Conservation (phyloP, 129 eudicot species). For the Lonicera japonica region DNA sequence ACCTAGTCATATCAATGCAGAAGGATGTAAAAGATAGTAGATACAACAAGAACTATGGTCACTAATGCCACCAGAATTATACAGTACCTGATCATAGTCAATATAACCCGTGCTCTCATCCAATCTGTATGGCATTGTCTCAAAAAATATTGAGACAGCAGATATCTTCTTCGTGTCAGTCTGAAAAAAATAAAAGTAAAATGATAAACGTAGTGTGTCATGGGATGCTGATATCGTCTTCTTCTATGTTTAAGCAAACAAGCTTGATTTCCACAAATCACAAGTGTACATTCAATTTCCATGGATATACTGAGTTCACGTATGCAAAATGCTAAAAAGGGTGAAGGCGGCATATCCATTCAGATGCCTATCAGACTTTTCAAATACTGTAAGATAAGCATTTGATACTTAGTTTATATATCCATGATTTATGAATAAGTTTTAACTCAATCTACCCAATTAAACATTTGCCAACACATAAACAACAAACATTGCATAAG, state of each 20-base stretch:
- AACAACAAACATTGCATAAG: no score
- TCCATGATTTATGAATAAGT: no score
- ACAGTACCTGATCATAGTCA: conserved; percentile 81
- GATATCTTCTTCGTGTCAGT: conserved; percentile 93
- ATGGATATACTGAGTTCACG: no score
- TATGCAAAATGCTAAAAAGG: no score
- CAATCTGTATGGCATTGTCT: conserved; percentile 95
- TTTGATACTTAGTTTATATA: no score
- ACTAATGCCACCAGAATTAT: background rate
- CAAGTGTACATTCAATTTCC: background rate
- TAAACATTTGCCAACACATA: no score
- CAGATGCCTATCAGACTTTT: no score
- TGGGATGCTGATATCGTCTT: conserved; percentile 1
- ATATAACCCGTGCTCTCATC: conserved; percentile 85
- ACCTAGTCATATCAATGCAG: background rate
- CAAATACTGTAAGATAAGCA: no score
- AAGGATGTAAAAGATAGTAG: background rate
- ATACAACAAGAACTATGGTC: background rate
- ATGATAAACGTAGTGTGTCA: background rate
- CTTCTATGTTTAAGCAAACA: background rate
- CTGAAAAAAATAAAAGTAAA: no score
- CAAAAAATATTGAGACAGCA: conserved; percentile 86
- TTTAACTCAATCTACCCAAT: no score
- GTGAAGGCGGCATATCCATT: no score
- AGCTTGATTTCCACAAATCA: background rate